Evolutionary conservation across 371 early-diverging fungal species (phyloP), one percentile per base, ranked within the genome.

Genomic region (Smittium culicis): DNA sequence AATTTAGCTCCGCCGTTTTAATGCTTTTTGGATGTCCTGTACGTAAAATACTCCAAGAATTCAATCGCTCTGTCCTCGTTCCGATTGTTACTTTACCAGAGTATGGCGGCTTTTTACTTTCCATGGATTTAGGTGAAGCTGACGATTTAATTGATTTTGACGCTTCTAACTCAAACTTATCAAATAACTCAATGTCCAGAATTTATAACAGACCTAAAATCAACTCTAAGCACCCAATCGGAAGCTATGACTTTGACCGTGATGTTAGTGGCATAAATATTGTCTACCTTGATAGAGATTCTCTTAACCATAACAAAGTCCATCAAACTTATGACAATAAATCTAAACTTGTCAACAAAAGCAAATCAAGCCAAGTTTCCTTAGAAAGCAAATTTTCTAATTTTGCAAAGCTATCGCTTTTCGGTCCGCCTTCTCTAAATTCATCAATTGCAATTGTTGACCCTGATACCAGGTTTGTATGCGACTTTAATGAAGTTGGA

Each of bases 381-480:
- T n/a, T n/a, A n/a, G 27, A 57, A 25, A 27, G 25, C 5, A 20
- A 11, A 57, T 5, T 5, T 16, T 25, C 66, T 25, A 70, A 71
- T 33, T 69, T 71, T 3, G 67, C 71, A 67, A 70, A 72, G 32
- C 68, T 70, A 66, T 71, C 60, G 17, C 62, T 74, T n/a, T 77
- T 76, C 55, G 77, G 76, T 1, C 70, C 64, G 32, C 76, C 73
- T 0, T 68, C 77, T 3, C 66, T 76, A 17, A 30, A 35, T 20
- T 56, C 75, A 11, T 85, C 88, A 0, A 76, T 93, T 8, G 87
- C 86, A 0, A 85, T 93, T 58, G 91, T 93, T 0, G 88, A 93
- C 66, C 91, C 92, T 2, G 86, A 88, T 56, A 88, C 88, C 29
- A 78, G 81, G 1, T 79, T 85, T 1, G 72, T 92, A 2, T 89